phyloP scores from a whole-genome alignment of 345 rosid genomes.

The Populus simonii region DNA sequence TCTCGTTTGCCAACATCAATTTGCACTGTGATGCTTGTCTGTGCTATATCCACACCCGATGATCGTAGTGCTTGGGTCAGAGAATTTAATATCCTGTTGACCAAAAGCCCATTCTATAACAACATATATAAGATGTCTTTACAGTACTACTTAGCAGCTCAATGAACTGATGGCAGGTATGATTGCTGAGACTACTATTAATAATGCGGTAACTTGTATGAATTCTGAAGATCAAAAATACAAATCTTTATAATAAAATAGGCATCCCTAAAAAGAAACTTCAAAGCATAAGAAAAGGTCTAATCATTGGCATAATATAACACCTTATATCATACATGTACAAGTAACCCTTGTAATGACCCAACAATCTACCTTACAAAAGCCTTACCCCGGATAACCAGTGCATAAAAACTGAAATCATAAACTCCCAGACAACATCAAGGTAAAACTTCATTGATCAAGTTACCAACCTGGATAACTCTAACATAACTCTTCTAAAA shows the following conservation, averaged over 20 bases:
- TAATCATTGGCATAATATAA: background rate
- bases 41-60: conserved; percentile 68
- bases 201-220: background rate
- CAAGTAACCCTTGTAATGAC: background rate
- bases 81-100: conserved; percentile 50
- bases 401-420: background rate
- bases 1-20: conserved; percentile 52
- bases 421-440: background rate
- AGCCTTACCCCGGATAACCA: background rate
- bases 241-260: background rate
- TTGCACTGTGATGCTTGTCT: conserved; percentile 59
- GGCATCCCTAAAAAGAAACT: background rate
- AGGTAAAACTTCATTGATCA: background rate
- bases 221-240: background rate
- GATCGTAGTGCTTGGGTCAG: conserved; percentile 59
- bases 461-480: background rate
- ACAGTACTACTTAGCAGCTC: background rate
- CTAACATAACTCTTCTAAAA: background rate
- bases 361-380: background rate
- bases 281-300: background rate
- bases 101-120: conserved; percentile 3
- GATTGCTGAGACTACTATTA: background rate
- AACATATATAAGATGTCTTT: conserved; percentile 2
- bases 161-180: background rate
- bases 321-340: background rate